Evolutionary conservation across 2,329 filamentous ascomycete genomes (phyloP).

Genomic region (Aureobasidium sp.): DNA sequence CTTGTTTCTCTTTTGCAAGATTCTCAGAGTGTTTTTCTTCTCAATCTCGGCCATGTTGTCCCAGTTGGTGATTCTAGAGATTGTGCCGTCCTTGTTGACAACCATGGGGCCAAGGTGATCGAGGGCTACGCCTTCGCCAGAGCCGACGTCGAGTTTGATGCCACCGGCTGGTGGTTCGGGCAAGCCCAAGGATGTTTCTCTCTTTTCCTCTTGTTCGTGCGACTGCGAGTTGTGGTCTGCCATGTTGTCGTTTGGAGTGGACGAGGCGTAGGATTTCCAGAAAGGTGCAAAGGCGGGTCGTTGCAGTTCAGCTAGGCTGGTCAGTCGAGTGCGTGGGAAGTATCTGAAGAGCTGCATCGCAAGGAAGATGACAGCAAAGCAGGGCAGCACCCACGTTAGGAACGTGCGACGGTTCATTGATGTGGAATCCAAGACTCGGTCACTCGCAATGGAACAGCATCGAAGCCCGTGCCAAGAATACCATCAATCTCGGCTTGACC

Average conservation of each 20-base stretch:
- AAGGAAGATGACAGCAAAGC: not conserved
- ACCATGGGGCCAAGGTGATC: conserved; percentile 66
- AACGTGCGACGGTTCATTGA: conserved; percentile 9
- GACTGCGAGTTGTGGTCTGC: not conserved
- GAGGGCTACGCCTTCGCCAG: conserved; percentile 42
- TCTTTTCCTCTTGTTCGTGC: not conserved
- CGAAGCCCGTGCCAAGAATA: conserved; percentile 2
- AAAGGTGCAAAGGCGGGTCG: not conserved
- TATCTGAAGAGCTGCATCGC: conserved; percentile 11
- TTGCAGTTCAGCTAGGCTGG: not conserved
- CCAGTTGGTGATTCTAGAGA: conserved; percentile 68
- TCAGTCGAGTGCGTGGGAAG: not conserved
- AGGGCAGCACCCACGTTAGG: conserved; percentile 5
- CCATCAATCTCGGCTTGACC: not conserved
- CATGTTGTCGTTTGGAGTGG: not conserved
- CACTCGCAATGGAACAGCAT: not conserved
- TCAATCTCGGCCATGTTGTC: conserved; percentile 60
- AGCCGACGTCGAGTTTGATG: conserved; percentile 29
- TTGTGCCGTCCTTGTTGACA: conserved; percentile 61
- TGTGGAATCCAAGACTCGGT: not conserved
- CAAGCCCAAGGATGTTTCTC: conserved; percentile 15
- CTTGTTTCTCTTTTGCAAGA: conserved; percentile 62
- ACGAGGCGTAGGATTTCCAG: not conserved
- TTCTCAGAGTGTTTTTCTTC: conserved; percentile 54
- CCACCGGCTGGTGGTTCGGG: conserved; percentile 17